Evolutionary conservation across 1,284 basidiomycete genomes (phyloP).

Genomic region (Heterobasidion parviporum): DNA sequence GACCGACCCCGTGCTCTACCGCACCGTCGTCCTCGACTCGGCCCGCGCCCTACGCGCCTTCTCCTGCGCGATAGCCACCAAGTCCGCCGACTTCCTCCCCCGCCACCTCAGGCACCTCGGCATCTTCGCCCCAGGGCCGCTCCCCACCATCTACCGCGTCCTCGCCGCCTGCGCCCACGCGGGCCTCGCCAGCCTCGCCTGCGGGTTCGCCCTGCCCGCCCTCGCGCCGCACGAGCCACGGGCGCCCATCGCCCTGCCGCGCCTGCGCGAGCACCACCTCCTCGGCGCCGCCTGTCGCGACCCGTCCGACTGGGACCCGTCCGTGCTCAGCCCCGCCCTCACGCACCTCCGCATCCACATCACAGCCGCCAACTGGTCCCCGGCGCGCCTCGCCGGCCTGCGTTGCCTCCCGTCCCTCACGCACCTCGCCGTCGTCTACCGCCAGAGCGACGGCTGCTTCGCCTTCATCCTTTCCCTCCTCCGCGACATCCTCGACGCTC

Average conservation of each 20-base stretch:
- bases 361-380: constrained; percentile 14
- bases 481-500: constrained; percentile 10
- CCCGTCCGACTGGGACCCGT: constrained; percentile 21
- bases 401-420: constrained; percentile 23
- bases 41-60: constrained; percentile 24
- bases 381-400: constrained; percentile 19
- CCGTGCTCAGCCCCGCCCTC: constrained; percentile 20
- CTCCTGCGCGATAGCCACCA: constrained; percentile 20
- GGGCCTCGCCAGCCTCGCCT: constrained; percentile 27
- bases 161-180: constrained; percentile 19
- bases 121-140: constrained; percentile 27
- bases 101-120: constrained; percentile 21
- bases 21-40: constrained; percentile 29
- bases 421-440: constrained; percentile 27
- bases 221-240: constrained; percentile 12
- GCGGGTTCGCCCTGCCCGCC: constrained; percentile 26
- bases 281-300: constrained; percentile 28
- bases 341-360: constrained; percentile 30
- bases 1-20: constrained; percentile 28
- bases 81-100: constrained; percentile 17
- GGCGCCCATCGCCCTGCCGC: constrained; percentile 14
- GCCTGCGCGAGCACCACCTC: constrained; percentile 28
- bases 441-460: constrained; percentile 13
- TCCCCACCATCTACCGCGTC: constrained; percentile 23
- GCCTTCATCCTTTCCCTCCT: constrained; percentile 14